Evolutionary conservation across 2,329 filamentous ascomycete species (phyloP).

Genomic region (Fusarium sarcochroum): DNA sequence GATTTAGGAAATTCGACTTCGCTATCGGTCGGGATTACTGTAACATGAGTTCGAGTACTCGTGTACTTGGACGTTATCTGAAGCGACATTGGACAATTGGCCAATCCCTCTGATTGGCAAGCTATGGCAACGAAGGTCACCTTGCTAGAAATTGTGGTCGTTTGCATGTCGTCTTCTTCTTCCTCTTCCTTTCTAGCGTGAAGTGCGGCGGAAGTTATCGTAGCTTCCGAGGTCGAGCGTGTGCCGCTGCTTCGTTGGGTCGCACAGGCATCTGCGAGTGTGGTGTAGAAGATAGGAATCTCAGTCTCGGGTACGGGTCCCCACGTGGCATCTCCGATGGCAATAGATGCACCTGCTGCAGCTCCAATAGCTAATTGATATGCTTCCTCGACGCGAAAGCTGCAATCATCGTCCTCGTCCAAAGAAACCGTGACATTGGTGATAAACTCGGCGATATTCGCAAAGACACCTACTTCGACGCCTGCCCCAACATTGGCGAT

Average conservation of each 20-base stretch:
- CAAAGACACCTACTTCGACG: too few relatives aligned
- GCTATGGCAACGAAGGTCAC: conserved; percentile 60
- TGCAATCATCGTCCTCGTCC: too few relatives aligned
- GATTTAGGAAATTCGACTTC: neutral
- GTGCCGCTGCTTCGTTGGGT: conserved; percentile 21
- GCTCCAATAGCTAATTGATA: conserved; percentile 69
- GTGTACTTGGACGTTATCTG: conserved; percentile 60
- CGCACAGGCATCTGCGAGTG: conserved; percentile 61
- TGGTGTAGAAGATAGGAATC: conserved; percentile 68
- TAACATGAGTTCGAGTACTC: conserved; percentile 57
- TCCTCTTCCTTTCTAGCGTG: neutral
- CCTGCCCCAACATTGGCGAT: too few relatives aligned
- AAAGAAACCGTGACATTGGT: too few relatives aligned
- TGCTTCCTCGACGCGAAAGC: conserved; percentile 51
- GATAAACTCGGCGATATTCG: too few relatives aligned
- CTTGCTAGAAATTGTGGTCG: conserved; percentile 57
- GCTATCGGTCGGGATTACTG: conserved; percentile 56
- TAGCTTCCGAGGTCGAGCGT: conserved; percentile 43
- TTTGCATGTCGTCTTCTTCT: conserved; percentile 51
- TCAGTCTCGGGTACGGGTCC: conserved; percentile 63
- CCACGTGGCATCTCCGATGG: conserved; percentile 61
- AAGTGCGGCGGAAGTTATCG: conserved; percentile 26
- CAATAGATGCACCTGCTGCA: conserved; percentile 66
- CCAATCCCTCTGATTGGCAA: conserved; percentile 59
- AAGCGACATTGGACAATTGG: conserved; percentile 65